Percentiles rank a stretch among this genome's conserved stretches.
These are phyloP conservation scores for Prunus persica DNA, from an alignment of 306 rosid genomes.

Conservation along the genomic window DNA sequence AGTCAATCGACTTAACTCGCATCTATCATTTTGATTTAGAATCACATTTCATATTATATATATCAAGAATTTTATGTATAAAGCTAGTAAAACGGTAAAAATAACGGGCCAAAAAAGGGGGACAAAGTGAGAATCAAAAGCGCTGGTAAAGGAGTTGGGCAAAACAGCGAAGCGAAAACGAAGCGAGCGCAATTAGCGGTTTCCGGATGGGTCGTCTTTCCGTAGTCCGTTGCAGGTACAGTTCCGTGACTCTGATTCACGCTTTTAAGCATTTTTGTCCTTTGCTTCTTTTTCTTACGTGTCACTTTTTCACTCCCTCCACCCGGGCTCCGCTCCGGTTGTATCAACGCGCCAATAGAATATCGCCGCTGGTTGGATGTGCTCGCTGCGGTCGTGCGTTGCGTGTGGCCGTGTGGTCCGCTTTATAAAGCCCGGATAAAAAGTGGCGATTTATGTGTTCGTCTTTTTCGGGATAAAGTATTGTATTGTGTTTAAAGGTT, in stretches of 20 bases:
- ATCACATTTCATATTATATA: no score
- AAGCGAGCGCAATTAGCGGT: conserved; percentile 24
- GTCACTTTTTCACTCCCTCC: neutral
- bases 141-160: neutral
- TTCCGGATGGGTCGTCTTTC: conserved; percentile 2
- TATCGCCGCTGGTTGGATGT: neutral
- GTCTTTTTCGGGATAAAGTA: neutral
- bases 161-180: neutral
- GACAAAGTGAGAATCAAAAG: neutral
- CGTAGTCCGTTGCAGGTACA: conserved; percentile 36
- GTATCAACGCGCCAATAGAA: neutral
- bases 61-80: no score
- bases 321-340: neutral
- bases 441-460: neutral
- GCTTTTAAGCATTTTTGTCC: conserved; percentile 11
- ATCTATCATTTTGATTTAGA: no score
- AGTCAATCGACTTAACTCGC: no score
- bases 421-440: neutral
- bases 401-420: neutral
- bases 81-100: neutral
- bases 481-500: neutral
- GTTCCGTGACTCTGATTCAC: conserved; percentile 5
- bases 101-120: neutral
- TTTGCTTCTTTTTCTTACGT: neutral
- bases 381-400: neutral